Evolutionary conservation across 2,329 filamentous ascomycete species (phyloP).

Genomic region (Diaporthe humulicola): DNA sequence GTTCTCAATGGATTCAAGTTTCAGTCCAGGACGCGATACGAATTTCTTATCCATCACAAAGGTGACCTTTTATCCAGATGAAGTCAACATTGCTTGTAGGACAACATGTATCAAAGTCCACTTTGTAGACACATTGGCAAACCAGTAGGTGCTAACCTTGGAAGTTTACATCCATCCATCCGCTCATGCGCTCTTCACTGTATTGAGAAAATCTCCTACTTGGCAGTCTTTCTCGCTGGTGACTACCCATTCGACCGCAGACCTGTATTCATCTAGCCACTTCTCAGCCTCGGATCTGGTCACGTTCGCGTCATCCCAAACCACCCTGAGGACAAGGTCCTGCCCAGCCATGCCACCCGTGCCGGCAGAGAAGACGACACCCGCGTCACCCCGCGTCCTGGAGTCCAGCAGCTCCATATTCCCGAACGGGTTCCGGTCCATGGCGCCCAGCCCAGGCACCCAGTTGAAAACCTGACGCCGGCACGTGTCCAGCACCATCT

Average conservation of each 20-base stretch:
- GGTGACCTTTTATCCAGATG: neutral
- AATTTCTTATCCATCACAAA: no score
- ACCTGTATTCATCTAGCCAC: neutral
- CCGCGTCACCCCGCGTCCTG: neutral
- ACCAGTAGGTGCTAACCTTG: neutral
- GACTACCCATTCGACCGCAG: neutral
- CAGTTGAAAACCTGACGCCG: neutral
- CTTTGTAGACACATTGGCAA: no score
- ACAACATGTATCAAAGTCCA: neutral
- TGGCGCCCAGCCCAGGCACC: constrained; percentile 1
- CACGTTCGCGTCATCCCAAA: constrained; percentile 10
- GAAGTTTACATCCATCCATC: neutral
- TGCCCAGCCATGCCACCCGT: constrained; percentile 7
- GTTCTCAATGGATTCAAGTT: no score
- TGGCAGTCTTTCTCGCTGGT: neutral
- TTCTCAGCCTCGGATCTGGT: neutral
- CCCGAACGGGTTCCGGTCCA: neutral
- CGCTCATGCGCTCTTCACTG: neutral
- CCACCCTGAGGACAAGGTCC: neutral
- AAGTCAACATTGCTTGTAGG: neutral
- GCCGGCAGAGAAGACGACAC: neutral
- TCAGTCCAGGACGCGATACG: no score
- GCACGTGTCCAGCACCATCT: constrained; percentile 2
- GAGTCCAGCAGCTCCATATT: constrained; percentile 10
- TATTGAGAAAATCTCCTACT: neutral